Percentiles rank a stretch among this genome's conserved stretches.
These are phyloP conservation scores for Hemisphaericaspora lyxosophila DNA, from an alignment of 1,139 yeast genomes.

Conservation along the genomic window DNA sequence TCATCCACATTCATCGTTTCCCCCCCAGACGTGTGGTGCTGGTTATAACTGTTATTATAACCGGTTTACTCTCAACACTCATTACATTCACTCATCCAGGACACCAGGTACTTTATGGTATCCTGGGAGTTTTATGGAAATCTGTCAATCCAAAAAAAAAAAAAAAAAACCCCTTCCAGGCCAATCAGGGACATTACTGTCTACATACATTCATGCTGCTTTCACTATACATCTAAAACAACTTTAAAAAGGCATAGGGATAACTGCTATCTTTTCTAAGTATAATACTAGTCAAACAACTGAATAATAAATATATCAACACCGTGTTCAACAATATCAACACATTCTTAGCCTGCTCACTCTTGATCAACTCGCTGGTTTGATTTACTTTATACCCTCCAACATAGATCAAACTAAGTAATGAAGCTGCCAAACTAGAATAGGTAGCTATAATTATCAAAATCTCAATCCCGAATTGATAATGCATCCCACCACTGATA, in stretches of 20 bases:
- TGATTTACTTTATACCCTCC: conserved; percentile 31
- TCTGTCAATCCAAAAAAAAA: too few species aligned
- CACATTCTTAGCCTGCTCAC: conserved; percentile 18
- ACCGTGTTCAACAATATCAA: conserved; percentile 21
- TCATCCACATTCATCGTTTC: too few species aligned
- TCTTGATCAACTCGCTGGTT: conserved; percentile 19
- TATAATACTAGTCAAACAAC: conserved; percentile 40
- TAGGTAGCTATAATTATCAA: conserved; percentile 52
- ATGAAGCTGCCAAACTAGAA: conserved; percentile 36
- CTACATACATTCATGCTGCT: too few species aligned
- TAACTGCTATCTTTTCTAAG: conserved; percentile 42
- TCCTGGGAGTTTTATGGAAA: too few species aligned
- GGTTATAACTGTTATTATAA: too few species aligned
- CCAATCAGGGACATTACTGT: too few species aligned
- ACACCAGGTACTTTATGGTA: too few species aligned
- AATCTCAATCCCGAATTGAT: conserved; percentile 71
- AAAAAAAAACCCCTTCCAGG: too few species aligned
- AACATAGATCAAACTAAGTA: conserved; percentile 39
- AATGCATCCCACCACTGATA: conserved; percentile 61
- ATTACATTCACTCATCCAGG: too few species aligned
- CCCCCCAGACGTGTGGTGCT: too few species aligned
- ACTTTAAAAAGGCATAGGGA: conserved; percentile 37
- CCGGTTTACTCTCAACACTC: too few species aligned
- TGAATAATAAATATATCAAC: conserved; percentile 31
- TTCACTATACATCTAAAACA: conserved; percentile 21